These are phyloP conservation scores for Papiliotrema laurentii DNA, from an alignment of 1,284 basidiomycete species.

Conservation along the genomic window DNA sequence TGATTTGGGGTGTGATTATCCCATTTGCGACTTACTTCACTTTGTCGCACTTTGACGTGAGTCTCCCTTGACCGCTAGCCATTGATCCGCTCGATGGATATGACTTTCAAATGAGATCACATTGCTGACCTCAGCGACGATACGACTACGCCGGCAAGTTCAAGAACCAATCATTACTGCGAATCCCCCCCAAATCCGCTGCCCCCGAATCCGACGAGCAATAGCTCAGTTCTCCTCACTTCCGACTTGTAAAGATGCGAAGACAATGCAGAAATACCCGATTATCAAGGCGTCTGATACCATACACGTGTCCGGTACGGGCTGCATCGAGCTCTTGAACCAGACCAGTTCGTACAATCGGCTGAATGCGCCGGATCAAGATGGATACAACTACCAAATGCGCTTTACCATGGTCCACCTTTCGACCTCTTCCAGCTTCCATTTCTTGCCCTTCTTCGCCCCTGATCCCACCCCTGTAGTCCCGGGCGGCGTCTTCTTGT, in stretches of 20 bases:
- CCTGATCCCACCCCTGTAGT: constrained; percentile 25
- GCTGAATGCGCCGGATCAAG: neutral
- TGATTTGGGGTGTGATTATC: constrained; percentile 35
- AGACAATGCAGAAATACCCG: neutral
- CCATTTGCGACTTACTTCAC: too few relatives aligned
- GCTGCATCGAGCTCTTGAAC: too few relatives aligned
- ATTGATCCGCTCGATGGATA: too few relatives aligned
- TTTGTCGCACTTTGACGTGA: constrained; percentile 36
- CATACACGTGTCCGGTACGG: too few relatives aligned
- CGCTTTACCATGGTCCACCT: constrained; percentile 91
- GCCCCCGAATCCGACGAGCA: constrained; percentile 13
- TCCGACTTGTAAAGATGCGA: neutral
- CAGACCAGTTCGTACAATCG: neutral
- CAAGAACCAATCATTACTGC: constrained; percentile 31
- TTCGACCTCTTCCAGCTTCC: constrained; percentile 77
- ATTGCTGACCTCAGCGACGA: constrained; percentile 18
- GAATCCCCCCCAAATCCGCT: constrained; percentile 17
- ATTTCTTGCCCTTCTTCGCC: constrained; percentile 57
- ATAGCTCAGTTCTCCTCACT: constrained; percentile 3
- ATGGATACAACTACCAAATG: constrained; percentile 61
- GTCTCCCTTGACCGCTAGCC: too few relatives aligned
- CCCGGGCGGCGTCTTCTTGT: too few relatives aligned
- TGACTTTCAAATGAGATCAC: too few relatives aligned
- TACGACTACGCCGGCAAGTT: constrained; percentile 44
- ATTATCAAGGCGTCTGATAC: too few relatives aligned